Base-by-base conservation (phyloP, 352 stramenopile species). In the Phytophthora brassicae region DNA sequence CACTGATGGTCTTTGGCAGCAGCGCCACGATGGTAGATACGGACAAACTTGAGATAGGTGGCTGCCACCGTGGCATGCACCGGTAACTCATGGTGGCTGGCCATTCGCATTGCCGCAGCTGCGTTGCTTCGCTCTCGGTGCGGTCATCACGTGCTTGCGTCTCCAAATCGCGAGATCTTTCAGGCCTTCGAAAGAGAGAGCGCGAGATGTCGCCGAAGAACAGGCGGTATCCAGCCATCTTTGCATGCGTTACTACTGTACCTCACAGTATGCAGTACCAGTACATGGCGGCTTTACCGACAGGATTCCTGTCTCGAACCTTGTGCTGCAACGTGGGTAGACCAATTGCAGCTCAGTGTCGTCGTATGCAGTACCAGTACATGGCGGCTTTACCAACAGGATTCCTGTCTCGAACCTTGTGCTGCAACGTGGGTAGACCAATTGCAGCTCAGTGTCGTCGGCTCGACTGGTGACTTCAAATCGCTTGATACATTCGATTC, bases 401-500 rank as follows among this genome's bases (percentile, higher is more conserved):
- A n/a, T n/a, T n/a, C n/a, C n/a, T n/a, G n/a, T n/a, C n/a, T n/a
- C n/a, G n/a, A 46, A 41, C 20, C 38, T 58, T 24, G 20, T 42
- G 13, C 49, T 66, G 58, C 42, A 68, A 58, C 56, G 44, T 56
- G 36, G 26, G 20, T 38, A 64, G 33, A 14, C 54, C 54, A 69
- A 64, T 69, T 19, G 47, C 19, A 20, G 14, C 13, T 20, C 38
- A 26, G 13, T 36, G 52, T 51, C 47, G 17, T 26, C 23, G 17
- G 38, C 36, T 41, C 57, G 64, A 72, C 53, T 68, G 64, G 58
- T 42, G 64, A 64, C 58, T 72, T 36, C 57, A 72, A 57, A 72
- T 72, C 58, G 64, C 64, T 64, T 72, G 64, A 68, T 72, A 67
- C 50, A 31, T 60, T 68, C 57, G 57, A 71, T 69, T 45, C 64